Percentiles rank a stretch among this genome's conserved stretches.
Conservation (phyloP, 75 land plant species). For the Adiantum capillusveneris region DNA sequence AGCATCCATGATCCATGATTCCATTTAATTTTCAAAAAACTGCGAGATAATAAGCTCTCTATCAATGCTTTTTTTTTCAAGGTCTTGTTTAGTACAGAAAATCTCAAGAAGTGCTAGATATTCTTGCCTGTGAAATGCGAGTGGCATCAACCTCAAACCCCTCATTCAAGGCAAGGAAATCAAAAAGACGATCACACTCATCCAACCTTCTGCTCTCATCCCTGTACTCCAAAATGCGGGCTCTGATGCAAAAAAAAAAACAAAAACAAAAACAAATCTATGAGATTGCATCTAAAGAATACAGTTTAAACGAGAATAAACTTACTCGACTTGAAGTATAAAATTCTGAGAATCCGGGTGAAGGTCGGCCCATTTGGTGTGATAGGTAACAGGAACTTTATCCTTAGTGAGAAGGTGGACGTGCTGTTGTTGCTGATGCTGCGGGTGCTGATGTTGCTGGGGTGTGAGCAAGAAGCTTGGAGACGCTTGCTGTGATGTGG, state of each 20-base stretch:
- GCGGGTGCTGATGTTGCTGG: slow-evolving; percentile 20
- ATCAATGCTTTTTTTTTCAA: too few species aligned
- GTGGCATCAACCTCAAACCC: slow-evolving; percentile 84
- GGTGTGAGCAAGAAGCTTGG: not conserved
- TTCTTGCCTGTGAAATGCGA: slow-evolving; percentile 69
- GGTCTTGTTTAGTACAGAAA: too few species aligned
- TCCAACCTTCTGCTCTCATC: slow-evolving; percentile 91
- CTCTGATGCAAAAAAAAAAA: slow-evolving; percentile 31
- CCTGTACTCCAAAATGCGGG: slow-evolving; percentile 67
- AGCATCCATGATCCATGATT: too few species aligned
- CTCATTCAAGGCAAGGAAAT: slow-evolving; percentile 62
- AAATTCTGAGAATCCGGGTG: slow-evolving; percentile 90
- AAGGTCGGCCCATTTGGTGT: slow-evolving; percentile 89
- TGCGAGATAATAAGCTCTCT: too few species aligned
- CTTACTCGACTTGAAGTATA: slow-evolving; percentile 75
- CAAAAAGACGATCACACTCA: slow-evolving; percentile 84
- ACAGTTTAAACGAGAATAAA: not conserved
- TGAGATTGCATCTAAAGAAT: not conserved
- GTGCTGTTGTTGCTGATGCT: slow-evolving; percentile 47
- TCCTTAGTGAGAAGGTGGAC: slow-evolving; percentile 58
- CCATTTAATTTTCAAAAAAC: too few species aligned
- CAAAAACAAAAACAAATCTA: not conserved
- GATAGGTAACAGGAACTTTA: slow-evolving; percentile 63
- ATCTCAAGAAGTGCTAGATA: too few species aligned
- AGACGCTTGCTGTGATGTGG: not conserved